phyloP scores from a whole-genome alignment of 129 eudicot species.

The Artemisia argyi region DNA sequence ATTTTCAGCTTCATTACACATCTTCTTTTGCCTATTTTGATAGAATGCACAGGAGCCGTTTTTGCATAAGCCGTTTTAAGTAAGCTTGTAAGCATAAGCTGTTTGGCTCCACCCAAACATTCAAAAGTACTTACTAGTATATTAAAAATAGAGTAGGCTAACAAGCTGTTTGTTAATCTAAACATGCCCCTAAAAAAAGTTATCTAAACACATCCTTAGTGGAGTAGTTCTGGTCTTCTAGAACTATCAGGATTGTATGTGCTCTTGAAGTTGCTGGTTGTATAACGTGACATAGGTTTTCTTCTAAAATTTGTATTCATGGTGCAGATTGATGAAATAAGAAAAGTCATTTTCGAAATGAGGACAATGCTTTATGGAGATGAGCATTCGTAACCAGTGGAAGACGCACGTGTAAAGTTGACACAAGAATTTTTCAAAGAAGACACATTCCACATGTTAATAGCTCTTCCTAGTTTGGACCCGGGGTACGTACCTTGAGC shows the following conservation, averaged over 20 bases:
- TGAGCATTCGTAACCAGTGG: constrained; percentile 42
- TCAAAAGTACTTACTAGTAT: no score
- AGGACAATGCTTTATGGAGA: constrained; percentile 49
- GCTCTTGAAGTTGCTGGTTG: background rate
- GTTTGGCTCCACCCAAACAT: no score
- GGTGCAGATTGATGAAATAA: constrained; percentile 43
- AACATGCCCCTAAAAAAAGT: no score
- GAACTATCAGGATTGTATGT: background rate
- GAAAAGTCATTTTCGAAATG: constrained; percentile 47
- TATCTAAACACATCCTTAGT: no score
- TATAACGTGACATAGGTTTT: background rate
- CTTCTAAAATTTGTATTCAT: background rate
- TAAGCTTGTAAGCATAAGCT: no score
- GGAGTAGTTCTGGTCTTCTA: no score
- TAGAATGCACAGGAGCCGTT: no score
- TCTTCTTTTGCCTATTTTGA: no score
- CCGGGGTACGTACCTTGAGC: constrained; percentile 32
- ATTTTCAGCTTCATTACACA: no score
- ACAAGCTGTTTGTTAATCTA: no score
- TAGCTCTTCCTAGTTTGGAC: constrained; percentile 44
- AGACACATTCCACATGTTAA: constrained; percentile 38
- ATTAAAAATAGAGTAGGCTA: no score
- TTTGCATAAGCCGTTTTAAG: no score
- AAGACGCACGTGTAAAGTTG: constrained; percentile 46
- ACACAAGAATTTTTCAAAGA: constrained; percentile 48